Evolutionary conservation across 2,329 filamentous ascomycete species (phyloP).

Genomic region (Truncatella angustata): DNA sequence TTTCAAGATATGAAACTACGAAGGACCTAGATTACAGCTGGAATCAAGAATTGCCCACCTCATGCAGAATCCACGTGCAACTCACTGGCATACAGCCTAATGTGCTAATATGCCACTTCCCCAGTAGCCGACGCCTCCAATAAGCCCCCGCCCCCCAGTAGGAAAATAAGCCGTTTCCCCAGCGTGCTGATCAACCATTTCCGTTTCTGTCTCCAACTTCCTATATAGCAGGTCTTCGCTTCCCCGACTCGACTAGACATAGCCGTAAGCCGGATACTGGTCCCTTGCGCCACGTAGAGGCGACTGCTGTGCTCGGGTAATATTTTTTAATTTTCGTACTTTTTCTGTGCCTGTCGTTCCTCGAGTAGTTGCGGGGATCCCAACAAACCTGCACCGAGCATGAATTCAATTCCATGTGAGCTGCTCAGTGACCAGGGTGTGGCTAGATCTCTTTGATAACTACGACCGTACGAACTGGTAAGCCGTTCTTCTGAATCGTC

Average conservation of each 20-base stretch:
- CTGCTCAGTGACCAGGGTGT: neutral
- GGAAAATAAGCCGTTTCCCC: too few species aligned
- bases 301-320: conserved; percentile 7
- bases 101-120: too few species aligned
- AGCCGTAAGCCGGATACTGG: neutral
- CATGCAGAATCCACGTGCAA: too few species aligned
- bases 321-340: neutral
- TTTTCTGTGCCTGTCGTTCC: neutral
- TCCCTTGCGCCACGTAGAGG: conserved; percentile 9
- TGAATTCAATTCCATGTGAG: neutral
- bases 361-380: conserved; percentile 6
- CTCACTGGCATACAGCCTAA: too few species aligned
- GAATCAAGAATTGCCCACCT: too few species aligned
- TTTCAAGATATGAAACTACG: too few species aligned
- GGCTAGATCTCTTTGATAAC: neutral
- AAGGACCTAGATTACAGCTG: too few species aligned
- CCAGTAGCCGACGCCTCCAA: too few species aligned
- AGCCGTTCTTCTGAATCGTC: neutral
- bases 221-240: conserved; percentile 5
- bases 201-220: neutral
- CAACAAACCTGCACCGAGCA: neutral
- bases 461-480: neutral
- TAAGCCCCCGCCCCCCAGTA: too few species aligned
- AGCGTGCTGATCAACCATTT: too few species aligned
- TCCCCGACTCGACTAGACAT: neutral